phyloP scores from a whole-genome alignment of 176 grass and related monocot genomes.

The Elymus sibiricus region DNA sequence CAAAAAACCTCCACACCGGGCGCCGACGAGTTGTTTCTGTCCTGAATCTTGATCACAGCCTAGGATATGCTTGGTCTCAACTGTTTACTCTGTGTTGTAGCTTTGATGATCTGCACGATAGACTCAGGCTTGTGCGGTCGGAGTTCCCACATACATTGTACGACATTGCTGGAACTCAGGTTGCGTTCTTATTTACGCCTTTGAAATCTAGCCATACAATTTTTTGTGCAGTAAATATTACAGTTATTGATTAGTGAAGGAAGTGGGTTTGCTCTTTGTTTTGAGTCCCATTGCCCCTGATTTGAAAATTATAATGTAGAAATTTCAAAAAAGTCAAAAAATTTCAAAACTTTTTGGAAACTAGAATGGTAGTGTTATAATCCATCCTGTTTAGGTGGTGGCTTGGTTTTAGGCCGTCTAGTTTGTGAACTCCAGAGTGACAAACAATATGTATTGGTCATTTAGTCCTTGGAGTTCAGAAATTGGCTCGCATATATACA shows the following conservation, averaged over 20 bases:
- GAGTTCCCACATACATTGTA: constrained; percentile 89
- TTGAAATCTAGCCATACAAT: not conserved
- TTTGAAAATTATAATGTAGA: not conserved
- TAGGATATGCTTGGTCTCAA: not conserved
- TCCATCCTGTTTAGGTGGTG: too few relatives aligned
- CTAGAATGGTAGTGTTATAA: too few relatives aligned
- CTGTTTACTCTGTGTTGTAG: constrained; percentile 31
- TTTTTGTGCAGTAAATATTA: not conserved
- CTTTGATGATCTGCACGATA: constrained; percentile 81
- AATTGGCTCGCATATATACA: too few relatives aligned
- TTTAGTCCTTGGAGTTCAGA: too few relatives aligned
- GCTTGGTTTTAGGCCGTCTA: too few relatives aligned
- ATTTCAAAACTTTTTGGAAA: too few relatives aligned
- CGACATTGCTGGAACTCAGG: constrained; percentile 85
- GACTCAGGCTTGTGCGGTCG: constrained; percentile 65
- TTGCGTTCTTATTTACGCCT: constrained; percentile 7
- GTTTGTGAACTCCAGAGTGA: too few relatives aligned
- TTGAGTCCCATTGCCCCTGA: not conserved
- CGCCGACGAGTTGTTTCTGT: not conserved
- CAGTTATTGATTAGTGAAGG: not conserved
- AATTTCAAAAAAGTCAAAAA: too few relatives aligned
- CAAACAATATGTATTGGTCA: too few relatives aligned
- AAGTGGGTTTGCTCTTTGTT: not conserved
- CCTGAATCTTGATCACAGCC: not conserved
- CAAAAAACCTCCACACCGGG: not conserved